Evolutionary conservation across 176 grass and related monocot species (phyloP), one percentile per base, ranked within the genome.

Genomic region (Tillandsia fasciculata): DNA sequence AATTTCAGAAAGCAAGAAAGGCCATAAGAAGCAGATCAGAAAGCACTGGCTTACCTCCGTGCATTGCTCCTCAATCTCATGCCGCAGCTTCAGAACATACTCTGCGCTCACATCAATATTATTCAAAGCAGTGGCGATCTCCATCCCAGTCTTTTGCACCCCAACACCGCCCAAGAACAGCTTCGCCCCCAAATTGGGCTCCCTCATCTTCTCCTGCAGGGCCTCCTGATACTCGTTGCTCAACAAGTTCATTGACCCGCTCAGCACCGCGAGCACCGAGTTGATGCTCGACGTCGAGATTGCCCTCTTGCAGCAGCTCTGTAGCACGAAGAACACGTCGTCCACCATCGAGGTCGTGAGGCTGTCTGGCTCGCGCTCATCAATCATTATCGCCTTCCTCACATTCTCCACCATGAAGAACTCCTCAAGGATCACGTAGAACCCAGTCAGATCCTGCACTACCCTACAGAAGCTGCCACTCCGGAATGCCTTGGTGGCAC

Each of bases 381-480:
- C 89, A 59, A 97, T 97, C 67, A 69, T 74, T 71, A 92, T 85
- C 28, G 93, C 89, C 63, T 97, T 97, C 77, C 93, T 89, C 70
- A 97, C 82, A 79, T 97, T 97, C 77, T 90, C 86, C 50, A 97
- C 89, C 93, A 97, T 97, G 77, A 92, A 92, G 77, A 97, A 97
- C 74, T 97, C 93, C 74, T 97, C 93, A 65, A 92, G 81, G 53
- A 97, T 92, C 51, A 97, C 74, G 58, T 92, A 92, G 68, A 87
- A 97, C n/a, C 89, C 89, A 50, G 87, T 92, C 33, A 92, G 72
- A 76, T 92, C 89, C 61, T 90, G 84, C 64, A 83, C 86, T 77
- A 79, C 81, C 73, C 84, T 92, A 51, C 70, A 85, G 14, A 97
- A 92, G 70, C 77, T 97, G 51, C 93, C 86, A 64, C 81, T 92